Evolutionary conservation across 805 yeast genomes (phyloP).

Genomic region (Yarrowia hollandica): DNA sequence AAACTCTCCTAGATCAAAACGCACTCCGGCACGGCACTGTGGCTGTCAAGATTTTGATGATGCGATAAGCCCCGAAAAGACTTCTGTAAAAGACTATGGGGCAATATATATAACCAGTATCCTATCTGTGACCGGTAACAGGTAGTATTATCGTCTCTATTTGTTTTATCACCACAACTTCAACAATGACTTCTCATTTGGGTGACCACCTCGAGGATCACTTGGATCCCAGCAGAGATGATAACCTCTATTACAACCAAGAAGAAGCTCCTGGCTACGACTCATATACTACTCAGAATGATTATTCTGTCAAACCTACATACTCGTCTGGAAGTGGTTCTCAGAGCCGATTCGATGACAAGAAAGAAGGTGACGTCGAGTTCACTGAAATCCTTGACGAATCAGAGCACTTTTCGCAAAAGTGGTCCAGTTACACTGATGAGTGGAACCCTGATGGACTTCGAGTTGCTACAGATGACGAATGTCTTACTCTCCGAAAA

Average conservation of each 20-base stretch:
- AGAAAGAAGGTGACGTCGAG: conserved; percentile 12
- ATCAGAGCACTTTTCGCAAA: conserved; percentile 1
- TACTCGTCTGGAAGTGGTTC: conserved; percentile 7
- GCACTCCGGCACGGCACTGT: conserved; percentile 12
- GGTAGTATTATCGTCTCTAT: neutral
- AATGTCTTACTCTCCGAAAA: conserved; percentile 28
- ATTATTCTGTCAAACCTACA: neutral
- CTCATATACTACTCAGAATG: neutral
- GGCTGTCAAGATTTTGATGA: conserved; percentile 10
- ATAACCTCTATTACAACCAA: neutral
- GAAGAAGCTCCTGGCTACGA: conserved; percentile 3
- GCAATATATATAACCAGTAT: neutral
- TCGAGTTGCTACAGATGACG: conserved; percentile 28
- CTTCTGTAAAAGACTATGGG: neutral
- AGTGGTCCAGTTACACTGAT: conserved; percentile 8
- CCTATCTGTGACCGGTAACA: too few species aligned
- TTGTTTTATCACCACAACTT: neutral
- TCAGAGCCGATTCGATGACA: neutral
- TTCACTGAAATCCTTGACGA: conserved; percentile 7
- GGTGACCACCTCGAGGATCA: conserved; percentile 21
- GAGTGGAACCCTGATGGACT: conserved; percentile 18
- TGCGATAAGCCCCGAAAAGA: conserved; percentile 6
- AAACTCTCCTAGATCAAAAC: neutral
- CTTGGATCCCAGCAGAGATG: neutral
- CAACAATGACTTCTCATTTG: conserved; percentile 8